These are phyloP conservation scores for Hapsidospora chrysogenum DNA, from an alignment of 495 filamentous ascomycete species.

Conservation along the genomic window DNA sequence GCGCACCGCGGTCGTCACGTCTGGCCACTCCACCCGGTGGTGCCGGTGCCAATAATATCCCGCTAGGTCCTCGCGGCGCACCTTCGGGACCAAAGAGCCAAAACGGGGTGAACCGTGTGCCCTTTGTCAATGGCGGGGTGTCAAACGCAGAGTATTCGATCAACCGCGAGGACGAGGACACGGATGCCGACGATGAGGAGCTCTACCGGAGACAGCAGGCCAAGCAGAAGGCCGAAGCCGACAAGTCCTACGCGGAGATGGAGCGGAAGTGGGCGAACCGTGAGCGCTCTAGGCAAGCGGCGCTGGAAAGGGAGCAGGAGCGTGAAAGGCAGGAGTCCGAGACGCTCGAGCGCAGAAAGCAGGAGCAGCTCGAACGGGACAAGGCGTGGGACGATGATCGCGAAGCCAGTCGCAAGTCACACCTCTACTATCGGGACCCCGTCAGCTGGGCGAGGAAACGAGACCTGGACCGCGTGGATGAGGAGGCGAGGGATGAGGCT, in stretches of 20 bases:
- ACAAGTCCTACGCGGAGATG: slow-evolving; percentile 71
- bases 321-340: slow-evolving; percentile 63
- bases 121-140: slow-evolving; percentile 72
- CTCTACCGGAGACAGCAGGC: slow-evolving; percentile 55
- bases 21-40: slow-evolving; percentile 56
- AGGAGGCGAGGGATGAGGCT: slow-evolving; percentile 58
- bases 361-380: slow-evolving; percentile 53
- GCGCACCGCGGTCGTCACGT: slow-evolving; percentile 43
- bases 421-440: slow-evolving; percentile 77
- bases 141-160: slow-evolving; percentile 38
- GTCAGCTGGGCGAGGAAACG: slow-evolving; percentile 75
- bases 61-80: slow-evolving; percentile 69
- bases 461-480: slow-evolving; percentile 49
- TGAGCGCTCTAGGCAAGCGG: slow-evolving; percentile 66
- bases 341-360: slow-evolving; percentile 32
- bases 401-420: slow-evolving; percentile 52
- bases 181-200: slow-evolving; percentile 76
- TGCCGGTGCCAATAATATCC: slow-evolving; percentile 65
- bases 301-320: slow-evolving; percentile 65
- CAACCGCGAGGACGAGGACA: slow-evolving; percentile 69
- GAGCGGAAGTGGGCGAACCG: slow-evolving; percentile 82
- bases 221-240: slow-evolving; percentile 55
- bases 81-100: slow-evolving; percentile 70
- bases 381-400: slow-evolving; percentile 78
- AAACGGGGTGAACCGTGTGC: slow-evolving; percentile 42